Percentiles rank a stretch among this genome's conserved stretches.
Conservation (phyloP, 768 basidiomycete genomes). For the Termitomyces sp. region DNA sequence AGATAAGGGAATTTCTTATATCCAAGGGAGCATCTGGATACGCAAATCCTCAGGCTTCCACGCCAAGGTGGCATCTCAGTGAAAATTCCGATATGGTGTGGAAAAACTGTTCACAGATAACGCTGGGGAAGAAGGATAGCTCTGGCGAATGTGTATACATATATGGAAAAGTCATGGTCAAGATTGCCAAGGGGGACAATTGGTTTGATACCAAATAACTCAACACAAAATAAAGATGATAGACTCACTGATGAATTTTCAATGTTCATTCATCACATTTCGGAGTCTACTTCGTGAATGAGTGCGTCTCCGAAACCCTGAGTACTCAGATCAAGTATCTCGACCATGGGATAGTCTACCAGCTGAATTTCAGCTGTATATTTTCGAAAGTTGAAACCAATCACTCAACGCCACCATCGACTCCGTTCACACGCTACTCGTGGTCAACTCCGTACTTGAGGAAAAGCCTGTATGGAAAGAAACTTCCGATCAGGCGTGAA, state of each 20-base stretch:
- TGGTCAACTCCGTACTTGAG: neutral
- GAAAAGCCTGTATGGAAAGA: neutral
- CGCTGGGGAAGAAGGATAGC: neutral
- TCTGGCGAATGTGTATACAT: neutral
- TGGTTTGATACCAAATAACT: slow-evolving; percentile 1
- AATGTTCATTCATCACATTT: neutral
- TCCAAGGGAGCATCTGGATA: neutral
- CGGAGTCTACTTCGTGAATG: neutral
- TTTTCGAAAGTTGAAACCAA: no score
- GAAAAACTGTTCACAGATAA: neutral
- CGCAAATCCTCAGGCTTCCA: neutral
- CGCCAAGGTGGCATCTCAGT: neutral
- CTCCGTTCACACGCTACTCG: neutral
- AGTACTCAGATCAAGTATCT: neutral
- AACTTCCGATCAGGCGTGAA: neutral
- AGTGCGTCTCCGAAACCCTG: neutral
- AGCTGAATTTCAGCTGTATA: neutral
- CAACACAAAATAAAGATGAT: neutral
- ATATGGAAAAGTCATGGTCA: neutral
- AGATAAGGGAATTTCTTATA: neutral
- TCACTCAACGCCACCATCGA: neutral
- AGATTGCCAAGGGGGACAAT: neutral
- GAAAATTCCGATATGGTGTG: neutral
- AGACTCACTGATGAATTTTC: neutral
- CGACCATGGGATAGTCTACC: neutral